Conservation (phyloP, 805 yeast species). For the Scheffersomyces spartinae region DNA sequence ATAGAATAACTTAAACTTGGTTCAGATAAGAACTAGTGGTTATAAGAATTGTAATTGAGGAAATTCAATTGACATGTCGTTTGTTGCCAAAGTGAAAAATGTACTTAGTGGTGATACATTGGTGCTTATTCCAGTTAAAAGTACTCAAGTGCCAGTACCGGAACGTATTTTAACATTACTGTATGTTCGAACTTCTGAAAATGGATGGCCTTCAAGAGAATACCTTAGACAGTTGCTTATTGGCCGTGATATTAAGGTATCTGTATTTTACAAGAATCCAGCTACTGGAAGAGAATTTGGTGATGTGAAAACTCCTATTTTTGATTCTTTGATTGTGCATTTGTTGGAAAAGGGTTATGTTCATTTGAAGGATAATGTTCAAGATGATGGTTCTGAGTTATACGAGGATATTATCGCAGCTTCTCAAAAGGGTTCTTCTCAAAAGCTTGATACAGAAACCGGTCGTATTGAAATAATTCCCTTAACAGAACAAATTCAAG, state of each 20-base stretch:
- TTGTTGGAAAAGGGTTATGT: slow-evolving; percentile 49
- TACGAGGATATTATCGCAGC: no score
- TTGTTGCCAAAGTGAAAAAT: slow-evolving; percentile 64
- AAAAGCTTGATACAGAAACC: no score
- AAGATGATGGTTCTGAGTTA: no score
- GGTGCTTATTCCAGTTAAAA: slow-evolving; percentile 41
- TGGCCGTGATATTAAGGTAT: slow-evolving; percentile 53
- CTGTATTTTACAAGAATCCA: slow-evolving; percentile 41
- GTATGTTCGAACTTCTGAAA: slow-evolving; percentile 47
- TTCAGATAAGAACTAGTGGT: no score
- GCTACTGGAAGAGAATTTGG: slow-evolving; percentile 55
- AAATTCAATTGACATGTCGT: no score
- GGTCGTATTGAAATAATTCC: slow-evolving; percentile 12
- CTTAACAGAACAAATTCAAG: slow-evolving; percentile 20
- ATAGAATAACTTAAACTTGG: no score
- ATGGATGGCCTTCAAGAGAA: slow-evolving; percentile 62
- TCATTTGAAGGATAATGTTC: slow-evolving; percentile 51
- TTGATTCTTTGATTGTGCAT: slow-evolving; percentile 46
- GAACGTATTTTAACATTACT: slow-evolving; percentile 60
- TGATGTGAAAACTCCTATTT: slow-evolving; percentile 53
- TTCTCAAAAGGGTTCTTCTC: no score
- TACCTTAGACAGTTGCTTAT: slow-evolving; percentile 47
- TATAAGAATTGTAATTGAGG: no score
- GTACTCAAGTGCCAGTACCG: slow-evolving; percentile 30
- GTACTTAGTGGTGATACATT: slow-evolving; percentile 65